These are phyloP conservation scores for Penium margaritaceum DNA, from an alignment of 139 green algal genomes.

Conservation along the genomic window DNA sequence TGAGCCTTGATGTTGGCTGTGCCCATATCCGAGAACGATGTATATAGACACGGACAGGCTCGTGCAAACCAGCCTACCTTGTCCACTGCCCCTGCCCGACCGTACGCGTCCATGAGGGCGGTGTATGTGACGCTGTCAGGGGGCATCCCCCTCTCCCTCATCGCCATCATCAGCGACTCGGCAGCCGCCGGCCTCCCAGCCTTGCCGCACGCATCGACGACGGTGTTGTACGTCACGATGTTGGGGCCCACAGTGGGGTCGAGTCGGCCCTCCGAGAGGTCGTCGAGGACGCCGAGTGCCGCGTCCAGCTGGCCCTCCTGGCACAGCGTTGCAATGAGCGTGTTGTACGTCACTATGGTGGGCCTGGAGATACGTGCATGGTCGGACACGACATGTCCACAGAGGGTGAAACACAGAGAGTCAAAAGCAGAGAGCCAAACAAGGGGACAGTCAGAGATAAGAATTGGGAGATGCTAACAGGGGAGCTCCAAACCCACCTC, in stretches of 20 bases:
- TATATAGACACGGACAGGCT: no score
- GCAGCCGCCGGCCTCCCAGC: slow-evolving; percentile 3
- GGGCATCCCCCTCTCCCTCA: slow-evolving; percentile 14
- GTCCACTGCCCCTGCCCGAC: slow-evolving; percentile 24
- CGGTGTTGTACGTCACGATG: slow-evolving; percentile 35
- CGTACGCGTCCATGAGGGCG: slow-evolving; percentile 42
- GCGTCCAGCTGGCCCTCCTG: slow-evolving; percentile 35
- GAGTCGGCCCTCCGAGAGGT: slow-evolving; percentile 2
- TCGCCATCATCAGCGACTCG: slow-evolving; percentile 12
- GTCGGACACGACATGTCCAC: no score
- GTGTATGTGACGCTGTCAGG: slow-evolving; percentile 35
- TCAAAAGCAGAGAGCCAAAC: no score
- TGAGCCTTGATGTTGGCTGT: no score
- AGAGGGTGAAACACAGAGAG: no score
- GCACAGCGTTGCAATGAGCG: slow-evolving; percentile 31
- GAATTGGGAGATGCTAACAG: no score
- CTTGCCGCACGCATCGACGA: slow-evolving; percentile 43
- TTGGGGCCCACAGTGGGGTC: slow-evolving; percentile 13
- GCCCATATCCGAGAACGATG: no score
- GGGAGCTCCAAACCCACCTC: no score
- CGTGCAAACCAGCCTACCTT: no score
- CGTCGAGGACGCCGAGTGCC: slow-evolving; percentile 15
- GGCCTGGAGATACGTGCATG: no score
- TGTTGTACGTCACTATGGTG: slow-evolving; percentile 43
- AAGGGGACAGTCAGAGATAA: no score